A percentile compares a stretch with the other conserved stretches of the same genome.
Evolutionary conservation across 208 protist genomes (phyloP).

Genomic region (Leishmania mexicana): DNA sequence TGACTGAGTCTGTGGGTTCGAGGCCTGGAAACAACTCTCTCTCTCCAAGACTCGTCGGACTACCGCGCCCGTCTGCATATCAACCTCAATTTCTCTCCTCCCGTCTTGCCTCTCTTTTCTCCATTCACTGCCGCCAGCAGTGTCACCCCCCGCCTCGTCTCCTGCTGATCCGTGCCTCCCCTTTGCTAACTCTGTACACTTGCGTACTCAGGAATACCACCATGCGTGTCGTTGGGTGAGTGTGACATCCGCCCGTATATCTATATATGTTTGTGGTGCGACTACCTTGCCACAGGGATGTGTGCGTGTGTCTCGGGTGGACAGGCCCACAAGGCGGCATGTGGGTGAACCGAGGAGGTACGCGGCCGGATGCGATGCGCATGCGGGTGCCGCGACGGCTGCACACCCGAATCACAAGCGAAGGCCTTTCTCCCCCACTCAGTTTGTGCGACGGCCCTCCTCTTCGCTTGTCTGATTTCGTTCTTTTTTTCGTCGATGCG

Average conservation of each 20-base stretch:
- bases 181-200: not conserved
- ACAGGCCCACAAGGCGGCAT: not conserved
- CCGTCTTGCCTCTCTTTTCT: not conserved
- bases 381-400: not conserved
- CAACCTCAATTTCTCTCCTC: not conserved
- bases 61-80: not conserved
- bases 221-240: not conserved
- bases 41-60: not conserved
- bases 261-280: constrained; percentile 2
- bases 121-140: not conserved
- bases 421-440: not conserved
- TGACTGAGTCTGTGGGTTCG: not conserved
- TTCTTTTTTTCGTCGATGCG: not conserved
- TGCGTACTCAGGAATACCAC: not conserved
- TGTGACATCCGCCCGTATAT: not conserved
- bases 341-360: not conserved
- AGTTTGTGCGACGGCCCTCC: not conserved
- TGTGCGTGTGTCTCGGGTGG: not conserved
- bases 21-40: not conserved
- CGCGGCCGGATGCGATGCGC: not conserved
- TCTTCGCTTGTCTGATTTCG: not conserved
- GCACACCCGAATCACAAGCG: not conserved
- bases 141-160: not conserved
- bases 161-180: not conserved
- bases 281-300: not conserved